A percentile compares a stretch with the other conserved stretches of the same genome.
Evolutionary conservation across 2,329 filamentous ascomycete genomes (phyloP).

Genomic region (Clarireedia hainanense): DNA sequence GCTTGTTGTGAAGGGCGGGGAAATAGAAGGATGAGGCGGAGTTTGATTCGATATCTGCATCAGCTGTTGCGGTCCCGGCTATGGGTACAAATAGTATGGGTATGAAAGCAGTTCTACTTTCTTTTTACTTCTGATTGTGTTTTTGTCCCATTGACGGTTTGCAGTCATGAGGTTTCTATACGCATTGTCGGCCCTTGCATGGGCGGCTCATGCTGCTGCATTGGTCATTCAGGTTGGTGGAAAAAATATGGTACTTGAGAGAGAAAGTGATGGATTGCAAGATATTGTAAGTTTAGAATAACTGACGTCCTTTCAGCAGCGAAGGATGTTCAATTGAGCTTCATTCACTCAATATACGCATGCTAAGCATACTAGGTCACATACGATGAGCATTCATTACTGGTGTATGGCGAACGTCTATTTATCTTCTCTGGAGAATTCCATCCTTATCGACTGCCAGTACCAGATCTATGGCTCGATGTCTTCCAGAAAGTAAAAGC

Average conservation of each 20-base stretch:
- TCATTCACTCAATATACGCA: neutral
- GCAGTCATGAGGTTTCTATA: conserved; percentile 33
- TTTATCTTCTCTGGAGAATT: conserved; percentile 58
- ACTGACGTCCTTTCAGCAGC: neutral
- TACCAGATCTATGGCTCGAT: conserved; percentile 58
- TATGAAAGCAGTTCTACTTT: neutral
- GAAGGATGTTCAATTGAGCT: neutral
- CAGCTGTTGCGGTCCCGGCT: no score
- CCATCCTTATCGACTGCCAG: conserved; percentile 54
- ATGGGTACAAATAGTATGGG: no score
- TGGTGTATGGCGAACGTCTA: conserved; percentile 53
- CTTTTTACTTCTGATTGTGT: neutral
- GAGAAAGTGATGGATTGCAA: conserved; percentile 44
- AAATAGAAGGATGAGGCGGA: no score
- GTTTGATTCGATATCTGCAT: no score
- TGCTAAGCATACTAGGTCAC: conserved; percentile 35
- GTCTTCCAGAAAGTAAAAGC: conserved; percentile 78
- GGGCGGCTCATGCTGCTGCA: conserved; percentile 38
- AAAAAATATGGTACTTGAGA: conserved; percentile 40
- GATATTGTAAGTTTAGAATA: conserved; percentile 39
- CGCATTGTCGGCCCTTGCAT: conserved; percentile 28
- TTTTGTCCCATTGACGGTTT: neutral
- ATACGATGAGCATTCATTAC: conserved; percentile 57
- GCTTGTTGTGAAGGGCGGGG: no score
- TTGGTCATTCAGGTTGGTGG: conserved; percentile 38